phyloP scores from a whole-genome alignment of 441 rosid genomes.

The Gossypium aridum region DNA sequence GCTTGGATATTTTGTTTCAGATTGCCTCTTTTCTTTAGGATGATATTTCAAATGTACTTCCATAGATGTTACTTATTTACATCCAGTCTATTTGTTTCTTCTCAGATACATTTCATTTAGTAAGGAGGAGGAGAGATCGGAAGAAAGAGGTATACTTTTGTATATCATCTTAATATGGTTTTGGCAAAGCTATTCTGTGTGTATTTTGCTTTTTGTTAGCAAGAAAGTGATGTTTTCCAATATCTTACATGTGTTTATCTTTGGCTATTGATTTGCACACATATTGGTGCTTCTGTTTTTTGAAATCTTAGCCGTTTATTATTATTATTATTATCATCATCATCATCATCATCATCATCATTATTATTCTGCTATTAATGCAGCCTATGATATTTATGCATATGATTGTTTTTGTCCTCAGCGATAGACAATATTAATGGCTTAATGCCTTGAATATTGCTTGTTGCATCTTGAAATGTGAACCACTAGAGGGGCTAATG shows the following conservation, averaged over 20 bases:
- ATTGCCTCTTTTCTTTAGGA: neutral
- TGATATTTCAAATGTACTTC: neutral
- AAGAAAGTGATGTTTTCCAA: neutral
- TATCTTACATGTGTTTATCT: neutral
- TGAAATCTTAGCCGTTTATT: neutral
- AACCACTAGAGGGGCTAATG: neutral
- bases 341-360: neutral
- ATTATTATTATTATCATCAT: neutral
- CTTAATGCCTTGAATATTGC: neutral
- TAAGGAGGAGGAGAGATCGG: constrained; percentile 69
- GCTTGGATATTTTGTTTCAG: neutral
- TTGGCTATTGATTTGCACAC: neutral
- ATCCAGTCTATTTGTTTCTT: constrained; percentile 15
- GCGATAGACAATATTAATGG: neutral
- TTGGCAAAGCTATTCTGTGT: neutral
- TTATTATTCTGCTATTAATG: neutral
- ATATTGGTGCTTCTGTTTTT: neutral
- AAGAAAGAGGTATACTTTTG: constrained; percentile 72
- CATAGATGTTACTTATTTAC: constrained; percentile 8
- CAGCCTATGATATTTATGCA: neutral
- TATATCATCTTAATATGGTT: neutral
- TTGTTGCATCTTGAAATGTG: neutral
- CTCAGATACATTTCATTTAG: constrained; percentile 84
- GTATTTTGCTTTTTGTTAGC: neutral
- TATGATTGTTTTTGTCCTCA: neutral